These are phyloP conservation scores for Solanum chmielewskii DNA, from an alignment of 257 asterid species.

Conservation along the genomic window DNA sequence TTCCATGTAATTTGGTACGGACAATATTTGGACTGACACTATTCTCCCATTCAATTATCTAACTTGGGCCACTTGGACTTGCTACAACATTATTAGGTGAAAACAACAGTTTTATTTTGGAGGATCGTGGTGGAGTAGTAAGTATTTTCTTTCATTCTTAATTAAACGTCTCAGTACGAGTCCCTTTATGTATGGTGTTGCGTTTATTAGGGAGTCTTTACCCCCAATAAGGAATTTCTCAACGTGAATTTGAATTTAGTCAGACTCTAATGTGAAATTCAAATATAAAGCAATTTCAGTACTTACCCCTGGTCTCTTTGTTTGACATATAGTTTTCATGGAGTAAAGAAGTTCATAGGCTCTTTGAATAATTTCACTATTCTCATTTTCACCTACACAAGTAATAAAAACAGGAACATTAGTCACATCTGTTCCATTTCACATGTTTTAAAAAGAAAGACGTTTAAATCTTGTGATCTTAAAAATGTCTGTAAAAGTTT, in stretches of 20 bases:
- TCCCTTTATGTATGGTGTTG: no score
- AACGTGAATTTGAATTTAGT: no score
- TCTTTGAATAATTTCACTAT: slow-evolving; percentile 16
- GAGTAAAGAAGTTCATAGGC: slow-evolving; percentile 32
- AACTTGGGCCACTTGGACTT: not conserved
- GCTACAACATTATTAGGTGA: not conserved
- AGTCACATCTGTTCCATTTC: not conserved
- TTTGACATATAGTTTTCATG: slow-evolving; percentile 31
- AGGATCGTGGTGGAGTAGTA: not conserved
- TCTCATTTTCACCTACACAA: slow-evolving; percentile 30
- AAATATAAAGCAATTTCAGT: not conserved
- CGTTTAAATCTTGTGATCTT: not conserved
- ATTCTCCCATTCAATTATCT: not conserved
- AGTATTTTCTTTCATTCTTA: no score
- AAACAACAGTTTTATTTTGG: not conserved
- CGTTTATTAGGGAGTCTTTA: not conserved
- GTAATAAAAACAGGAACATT: not conserved
- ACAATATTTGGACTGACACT: not conserved
- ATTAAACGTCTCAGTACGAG: not conserved
- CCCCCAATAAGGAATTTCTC: not conserved
- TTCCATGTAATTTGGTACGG: not conserved
- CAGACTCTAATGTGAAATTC: not conserved
- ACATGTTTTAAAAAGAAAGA: not conserved
- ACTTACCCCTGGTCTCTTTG: slow-evolving; percentile 57
- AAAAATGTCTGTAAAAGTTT: not conserved